A percentile compares a stretch with the other conserved stretches of the same genome.
Conservation (phyloP, 1,139 yeast species). For the Yamadazyma trypodendri region DNA sequence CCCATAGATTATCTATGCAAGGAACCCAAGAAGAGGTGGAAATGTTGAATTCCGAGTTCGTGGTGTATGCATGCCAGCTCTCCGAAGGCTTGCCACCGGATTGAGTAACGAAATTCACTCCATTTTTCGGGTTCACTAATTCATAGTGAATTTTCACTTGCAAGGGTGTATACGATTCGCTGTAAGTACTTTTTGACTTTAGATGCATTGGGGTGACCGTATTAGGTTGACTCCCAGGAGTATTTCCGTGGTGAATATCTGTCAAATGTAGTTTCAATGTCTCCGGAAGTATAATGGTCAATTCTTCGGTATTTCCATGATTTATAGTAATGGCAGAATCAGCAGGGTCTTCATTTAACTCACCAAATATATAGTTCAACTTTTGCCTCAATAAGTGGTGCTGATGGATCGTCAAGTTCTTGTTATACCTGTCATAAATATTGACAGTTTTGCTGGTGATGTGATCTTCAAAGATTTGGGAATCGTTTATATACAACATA, state of each 20-base stretch:
- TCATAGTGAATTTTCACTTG: slow-evolving; percentile 68
- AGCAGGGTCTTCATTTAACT: slow-evolving; percentile 37
- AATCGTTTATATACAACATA: slow-evolving; percentile 39
- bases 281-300: slow-evolving; percentile 71
- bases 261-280: slow-evolving; percentile 60
- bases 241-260: slow-evolving; percentile 46
- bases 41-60: slow-evolving; percentile 72
- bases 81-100: slow-evolving; percentile 30
- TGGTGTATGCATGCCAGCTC: slow-evolving; percentile 83
- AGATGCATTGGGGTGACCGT: slow-evolving; percentile 40
- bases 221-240: slow-evolving; percentile 41
- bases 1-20: slow-evolving; percentile 87
- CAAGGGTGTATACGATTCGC: slow-evolving; percentile 65
- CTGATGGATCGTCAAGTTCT: slow-evolving; percentile 50
- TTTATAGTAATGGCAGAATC: slow-evolving; percentile 12
- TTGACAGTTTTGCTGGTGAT: slow-evolving; percentile 22
- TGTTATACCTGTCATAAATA: slow-evolving; percentile 43
- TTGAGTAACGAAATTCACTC: slow-evolving; percentile 70
- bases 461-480: slow-evolving; percentile 19
- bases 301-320: slow-evolving; percentile 64
- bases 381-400: slow-evolving; percentile 66
- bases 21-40: slow-evolving; percentile 97
- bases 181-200: slow-evolving; percentile 29
- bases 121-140: slow-evolving; percentile 66
- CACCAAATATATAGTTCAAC: slow-evolving; percentile 60